phyloP scores from a whole-genome alignment of 225 moss, liverwort and hornwort genomes.

The Polytrichum formosum region DNA sequence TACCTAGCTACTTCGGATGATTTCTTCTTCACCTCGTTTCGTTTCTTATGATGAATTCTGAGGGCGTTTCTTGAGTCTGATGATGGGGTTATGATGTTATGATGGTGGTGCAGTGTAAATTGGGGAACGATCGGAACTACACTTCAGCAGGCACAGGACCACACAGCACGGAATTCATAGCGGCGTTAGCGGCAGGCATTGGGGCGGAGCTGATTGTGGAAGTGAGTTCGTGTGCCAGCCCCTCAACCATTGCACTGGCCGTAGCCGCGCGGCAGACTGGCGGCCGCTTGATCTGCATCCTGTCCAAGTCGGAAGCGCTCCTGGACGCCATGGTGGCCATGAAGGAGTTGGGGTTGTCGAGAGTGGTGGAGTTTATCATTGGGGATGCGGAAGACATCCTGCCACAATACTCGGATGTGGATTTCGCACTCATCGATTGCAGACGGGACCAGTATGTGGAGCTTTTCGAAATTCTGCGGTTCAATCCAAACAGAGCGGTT shows the following conservation, averaged over 20 bases:
- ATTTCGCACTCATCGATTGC: conserved; percentile 84
- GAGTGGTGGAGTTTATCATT: conserved; percentile 75
- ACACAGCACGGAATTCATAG: conserved; percentile 79
- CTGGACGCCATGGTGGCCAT: conserved; percentile 76
- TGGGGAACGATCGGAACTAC: conserved; percentile 51
- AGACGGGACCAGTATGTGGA: conserved; percentile 57
- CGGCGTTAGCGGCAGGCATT: conserved; percentile 86
- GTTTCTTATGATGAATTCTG: conserved; percentile 7
- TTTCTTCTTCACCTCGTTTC: neutral
- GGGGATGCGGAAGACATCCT: conserved; percentile 77
- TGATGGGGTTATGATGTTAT: too few species aligned
- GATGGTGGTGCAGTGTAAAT: conserved; percentile 54
- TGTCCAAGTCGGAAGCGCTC: conserved; percentile 64
- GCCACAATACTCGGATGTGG: conserved; percentile 53
- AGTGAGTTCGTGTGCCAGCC: conserved; percentile 57
- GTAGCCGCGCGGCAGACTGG: conserved; percentile 78
- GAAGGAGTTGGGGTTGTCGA: conserved; percentile 78
- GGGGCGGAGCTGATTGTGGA: conserved; percentile 80
- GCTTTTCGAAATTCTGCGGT: conserved; percentile 55
- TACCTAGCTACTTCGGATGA: neutral
- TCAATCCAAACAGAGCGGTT: conserved; percentile 72
- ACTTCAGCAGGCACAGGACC: conserved; percentile 56
- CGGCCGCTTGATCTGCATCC: conserved; percentile 69
- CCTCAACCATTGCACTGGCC: conserved; percentile 79
- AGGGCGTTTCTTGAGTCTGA: too few species aligned